Conservation (phyloP, 148 eudicot genomes). For the Selenicereus undatus region DNA sequence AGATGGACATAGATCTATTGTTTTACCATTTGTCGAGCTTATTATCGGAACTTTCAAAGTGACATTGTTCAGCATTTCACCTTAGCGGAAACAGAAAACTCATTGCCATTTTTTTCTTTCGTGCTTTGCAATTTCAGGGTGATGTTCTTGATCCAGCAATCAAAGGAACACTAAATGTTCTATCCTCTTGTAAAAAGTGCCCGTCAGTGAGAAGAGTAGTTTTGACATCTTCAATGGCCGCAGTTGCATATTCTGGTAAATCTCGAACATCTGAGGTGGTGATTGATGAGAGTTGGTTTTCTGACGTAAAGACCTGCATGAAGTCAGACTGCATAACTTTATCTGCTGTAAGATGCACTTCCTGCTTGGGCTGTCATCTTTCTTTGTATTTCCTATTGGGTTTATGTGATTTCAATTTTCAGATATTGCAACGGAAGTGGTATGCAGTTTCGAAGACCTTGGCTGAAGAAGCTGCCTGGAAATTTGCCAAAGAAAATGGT, state of each 20-base stretch:
- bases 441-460: conserved; percentile 30
- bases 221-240: conserved; percentile 58
- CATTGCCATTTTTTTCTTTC: background rate
- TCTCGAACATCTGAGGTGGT: conserved; percentile 45
- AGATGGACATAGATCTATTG: no score
- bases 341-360: no score
- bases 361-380: no score
- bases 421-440: conserved; percentile 15
- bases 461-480: conserved; percentile 48
- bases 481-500: conserved; percentile 40
- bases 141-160: conserved; percentile 66
- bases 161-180: conserved; percentile 73
- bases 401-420: no score
- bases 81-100: background rate
- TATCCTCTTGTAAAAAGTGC: conserved; percentile 42
- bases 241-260: conserved; percentile 32
- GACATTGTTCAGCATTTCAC: no score
- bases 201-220: conserved; percentile 47
- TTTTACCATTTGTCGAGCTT: no score
- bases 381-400: no score
- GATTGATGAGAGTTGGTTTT: conserved; percentile 37
- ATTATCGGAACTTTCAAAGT: no score
- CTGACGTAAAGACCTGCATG: no score
- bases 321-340: no score
- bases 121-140: conserved; percentile 27